Evolutionary conservation across 352 stramenopile genomes (phyloP), one percentile per base, ranked within the genome.

Genomic region (Phytopythium vexans): DNA sequence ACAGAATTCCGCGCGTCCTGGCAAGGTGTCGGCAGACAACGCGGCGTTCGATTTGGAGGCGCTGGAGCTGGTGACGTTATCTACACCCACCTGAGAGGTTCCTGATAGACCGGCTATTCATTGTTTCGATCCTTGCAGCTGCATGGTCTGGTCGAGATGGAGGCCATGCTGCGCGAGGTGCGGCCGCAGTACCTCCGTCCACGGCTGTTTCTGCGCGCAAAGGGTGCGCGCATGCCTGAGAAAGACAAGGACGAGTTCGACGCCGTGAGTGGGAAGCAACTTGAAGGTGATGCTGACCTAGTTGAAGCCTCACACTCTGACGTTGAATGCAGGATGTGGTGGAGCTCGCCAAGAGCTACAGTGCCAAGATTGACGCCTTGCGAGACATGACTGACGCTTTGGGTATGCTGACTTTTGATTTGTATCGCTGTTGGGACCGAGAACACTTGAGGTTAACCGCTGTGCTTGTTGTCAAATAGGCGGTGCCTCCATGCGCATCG

Each of bases 231-330:
- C 31, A 89, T 92, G 77, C 87, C 60, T 39, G 79, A 90, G 68
- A 56, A 66, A 41, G 75, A 89, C 45, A 92, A 92, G 62, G 78
- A 89, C 54, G 82, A 88, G 52, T 68, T 92, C 50, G 82, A 92
- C 57, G 66, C 70, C 21, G 81, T 91, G 64, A 27, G 70, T 35
- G 44, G 15, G 6, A 41, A 47, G 21, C 21, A 27, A 27, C 21
- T 27, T 27, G 21, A 27, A 27, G 21, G 21, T 27, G 21, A 27
- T 44, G 41, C 32, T 15, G 35, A 36, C 49, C 47, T 34, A 60
- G 16, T 48, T 54, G 7, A 31, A 47, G 15, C 8, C 8, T 44
- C 36, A 49, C 44, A 58, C 41, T 32, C n/a, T 60, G 27, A 59
- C 27, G 11, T 8, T 41, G 14, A 41, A 21, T 0, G 6, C 32